These are phyloP conservation scores for Verticillium klebahnii DNA, from an alignment of 2,329 filamentous ascomycete species.

Conservation along the genomic window DNA sequence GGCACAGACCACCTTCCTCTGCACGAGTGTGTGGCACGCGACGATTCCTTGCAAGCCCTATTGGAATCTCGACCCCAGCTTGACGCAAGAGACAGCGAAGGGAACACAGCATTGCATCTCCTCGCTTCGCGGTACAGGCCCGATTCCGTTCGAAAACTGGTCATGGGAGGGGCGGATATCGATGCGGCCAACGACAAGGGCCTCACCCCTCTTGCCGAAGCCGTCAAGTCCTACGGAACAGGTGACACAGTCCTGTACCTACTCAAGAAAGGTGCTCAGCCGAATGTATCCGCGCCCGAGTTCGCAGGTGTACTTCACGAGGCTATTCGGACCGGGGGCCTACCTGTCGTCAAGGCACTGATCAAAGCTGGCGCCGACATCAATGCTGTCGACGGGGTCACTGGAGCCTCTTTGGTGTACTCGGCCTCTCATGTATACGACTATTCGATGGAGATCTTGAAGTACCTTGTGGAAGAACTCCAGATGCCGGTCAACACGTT, in stretches of 20 bases:
- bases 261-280: not conserved
- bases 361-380: not conserved
- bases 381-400: not conserved
- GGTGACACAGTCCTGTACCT: not conserved
- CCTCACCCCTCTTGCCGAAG: constrained; percentile 8
- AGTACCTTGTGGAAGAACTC: constrained; percentile 12
- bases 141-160: constrained; percentile 1
- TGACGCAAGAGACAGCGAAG: not conserved
- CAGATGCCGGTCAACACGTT: not conserved
- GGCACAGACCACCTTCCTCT: not conserved
- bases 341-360: not conserved
- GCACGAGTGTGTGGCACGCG: not conserved
- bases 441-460: not conserved
- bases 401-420: not conserved
- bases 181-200: constrained; percentile 6
- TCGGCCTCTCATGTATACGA: not conserved
- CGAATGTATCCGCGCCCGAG: not conserved
- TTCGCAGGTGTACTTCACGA: not conserved
- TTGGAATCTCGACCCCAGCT: constrained; percentile 6
- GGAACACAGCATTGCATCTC: constrained; percentile 6
- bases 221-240: not conserved
- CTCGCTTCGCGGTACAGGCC: not conserved
- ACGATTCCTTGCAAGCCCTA: not conserved
- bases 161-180: constrained; percentile 8
- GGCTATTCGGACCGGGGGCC: not conserved